phyloP scores from a whole-genome alignment of 441 rosid species.

The Croton setiger region DNA sequence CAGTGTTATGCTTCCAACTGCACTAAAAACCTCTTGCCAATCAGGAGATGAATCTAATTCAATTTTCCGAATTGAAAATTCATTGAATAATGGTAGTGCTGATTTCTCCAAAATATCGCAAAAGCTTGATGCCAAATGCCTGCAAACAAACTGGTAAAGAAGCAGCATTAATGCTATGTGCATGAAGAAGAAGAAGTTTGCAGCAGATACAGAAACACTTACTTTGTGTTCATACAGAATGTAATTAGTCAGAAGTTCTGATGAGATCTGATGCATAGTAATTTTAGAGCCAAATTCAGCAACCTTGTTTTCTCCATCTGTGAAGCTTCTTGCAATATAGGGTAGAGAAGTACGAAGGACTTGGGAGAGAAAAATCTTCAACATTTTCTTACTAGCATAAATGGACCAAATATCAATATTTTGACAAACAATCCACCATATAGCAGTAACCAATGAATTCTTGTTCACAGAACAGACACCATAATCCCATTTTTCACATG shows the following conservation, averaged over 20 bases:
- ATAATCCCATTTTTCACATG: slow-evolving; percentile 49
- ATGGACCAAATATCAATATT: slow-evolving; percentile 77
- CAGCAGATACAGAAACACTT: slow-evolving; percentile 28
- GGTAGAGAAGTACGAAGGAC: slow-evolving; percentile 55
- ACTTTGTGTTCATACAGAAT: slow-evolving; percentile 67
- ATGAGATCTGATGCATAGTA: slow-evolving; percentile 52
- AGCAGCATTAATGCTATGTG: slow-evolving; percentile 25
- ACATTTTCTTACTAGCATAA: slow-evolving; percentile 56
- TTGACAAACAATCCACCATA: slow-evolving; percentile 76
- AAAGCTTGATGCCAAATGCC: slow-evolving; percentile 68
- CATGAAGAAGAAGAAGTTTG: slow-evolving; percentile 14
- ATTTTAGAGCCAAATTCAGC: slow-evolving; percentile 35
- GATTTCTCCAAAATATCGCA: slow-evolving; percentile 53
- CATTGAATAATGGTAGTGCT: slow-evolving; percentile 31
- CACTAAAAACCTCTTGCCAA: slow-evolving; percentile 58
- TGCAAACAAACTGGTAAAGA: slow-evolving; percentile 76
- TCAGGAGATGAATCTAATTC: slow-evolving; percentile 45
- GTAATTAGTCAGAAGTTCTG: slow-evolving; percentile 60
- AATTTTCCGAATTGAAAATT: slow-evolving; percentile 31
- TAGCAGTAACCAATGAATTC: slow-evolving; percentile 59
- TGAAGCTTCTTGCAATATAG: slow-evolving; percentile 28
- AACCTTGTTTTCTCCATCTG: slow-evolving; percentile 26
- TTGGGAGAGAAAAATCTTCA: slow-evolving; percentile 65
- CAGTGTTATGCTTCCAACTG: slow-evolving; percentile 41
- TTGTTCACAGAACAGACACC: slow-evolving; percentile 50